Conservation (phyloP, 768 basidiomycete genomes). For the Pisolithus microcarpus region DNA sequence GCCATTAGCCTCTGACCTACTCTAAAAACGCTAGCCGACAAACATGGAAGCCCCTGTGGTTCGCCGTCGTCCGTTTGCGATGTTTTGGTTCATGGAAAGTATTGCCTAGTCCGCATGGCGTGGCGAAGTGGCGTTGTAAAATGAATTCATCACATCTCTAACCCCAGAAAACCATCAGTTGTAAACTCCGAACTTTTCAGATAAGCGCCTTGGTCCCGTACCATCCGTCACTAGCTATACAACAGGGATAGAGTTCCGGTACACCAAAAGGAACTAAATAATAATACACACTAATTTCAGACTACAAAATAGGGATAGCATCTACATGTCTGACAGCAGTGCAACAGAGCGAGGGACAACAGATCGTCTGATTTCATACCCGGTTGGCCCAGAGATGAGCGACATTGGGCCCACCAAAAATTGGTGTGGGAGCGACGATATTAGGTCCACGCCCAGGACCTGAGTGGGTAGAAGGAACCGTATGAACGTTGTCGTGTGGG, state of each 20-base stretch:
- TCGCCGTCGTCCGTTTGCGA: not conserved
- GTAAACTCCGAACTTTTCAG: not conserved
- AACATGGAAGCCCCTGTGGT: not conserved
- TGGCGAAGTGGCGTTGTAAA: not conserved
- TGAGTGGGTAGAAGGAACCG: conserved; percentile 13
- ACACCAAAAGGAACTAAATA: conserved; percentile 1
- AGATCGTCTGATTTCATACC: conserved; percentile 14
- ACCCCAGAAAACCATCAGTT: no score
- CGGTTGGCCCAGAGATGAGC: conserved; percentile 29
- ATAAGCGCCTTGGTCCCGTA: not conserved
- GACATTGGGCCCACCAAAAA: conserved; percentile 29
- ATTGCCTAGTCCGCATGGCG: not conserved
- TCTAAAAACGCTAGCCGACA: not conserved
- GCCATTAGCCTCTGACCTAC: no score
- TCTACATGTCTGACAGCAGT: not conserved
- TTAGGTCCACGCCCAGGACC: conserved; percentile 16
- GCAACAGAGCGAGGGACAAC: not conserved
- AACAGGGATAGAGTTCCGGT: not conserved
- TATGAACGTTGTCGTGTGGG: conserved; percentile 16
- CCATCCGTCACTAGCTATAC: not conserved
- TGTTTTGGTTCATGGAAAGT: not conserved
- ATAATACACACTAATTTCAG: not conserved
- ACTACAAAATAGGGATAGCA: not conserved
- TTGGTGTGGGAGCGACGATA: conserved; percentile 28
- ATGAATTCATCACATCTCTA: not conserved